These are phyloP conservation scores for Phytopythium oedochilum DNA, from an alignment of 352 stramenopile genomes.

Conservation along the genomic window DNA sequence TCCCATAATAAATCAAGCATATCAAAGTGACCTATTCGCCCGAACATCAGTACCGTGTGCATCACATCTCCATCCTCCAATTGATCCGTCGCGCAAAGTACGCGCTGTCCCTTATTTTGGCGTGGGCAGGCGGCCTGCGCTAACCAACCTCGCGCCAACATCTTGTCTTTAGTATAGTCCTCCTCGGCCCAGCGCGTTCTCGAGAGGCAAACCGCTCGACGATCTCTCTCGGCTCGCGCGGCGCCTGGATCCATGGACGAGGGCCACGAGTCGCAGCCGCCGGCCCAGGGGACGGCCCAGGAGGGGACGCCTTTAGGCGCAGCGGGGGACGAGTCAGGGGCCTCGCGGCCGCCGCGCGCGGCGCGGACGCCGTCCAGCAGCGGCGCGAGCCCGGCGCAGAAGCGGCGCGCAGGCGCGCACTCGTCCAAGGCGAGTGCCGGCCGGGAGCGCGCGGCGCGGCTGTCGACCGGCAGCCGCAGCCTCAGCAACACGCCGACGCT, in stretches of 20 bases:
- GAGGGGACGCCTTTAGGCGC: too few relatives aligned
- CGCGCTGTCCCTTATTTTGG: background rate
- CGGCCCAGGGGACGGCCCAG: too few relatives aligned
- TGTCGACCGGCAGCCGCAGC: background rate
- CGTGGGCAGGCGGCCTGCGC: background rate
- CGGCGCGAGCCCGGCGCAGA: constrained; percentile 4
- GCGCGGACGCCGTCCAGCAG: background rate
- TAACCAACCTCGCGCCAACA: background rate
- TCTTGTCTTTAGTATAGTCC: background rate
- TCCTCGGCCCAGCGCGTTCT: too few relatives aligned
- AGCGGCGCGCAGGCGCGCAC: constrained; percentile 1
- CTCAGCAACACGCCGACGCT: constrained; percentile 9
- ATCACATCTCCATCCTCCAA: background rate
- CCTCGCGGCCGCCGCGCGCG: background rate
- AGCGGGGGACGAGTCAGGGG: background rate
- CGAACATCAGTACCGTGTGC: background rate
- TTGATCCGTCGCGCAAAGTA: background rate
- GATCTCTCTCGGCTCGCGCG: background rate
- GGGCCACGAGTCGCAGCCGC: background rate
- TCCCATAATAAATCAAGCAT: too few relatives aligned
- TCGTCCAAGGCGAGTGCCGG: background rate
- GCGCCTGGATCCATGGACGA: background rate
- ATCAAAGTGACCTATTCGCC: background rate
- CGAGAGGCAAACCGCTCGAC: too few relatives aligned
- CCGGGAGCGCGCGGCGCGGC: background rate